Base-by-base conservation (phyloP, 148 eudicot species). In the Silene uniflora region DNA sequence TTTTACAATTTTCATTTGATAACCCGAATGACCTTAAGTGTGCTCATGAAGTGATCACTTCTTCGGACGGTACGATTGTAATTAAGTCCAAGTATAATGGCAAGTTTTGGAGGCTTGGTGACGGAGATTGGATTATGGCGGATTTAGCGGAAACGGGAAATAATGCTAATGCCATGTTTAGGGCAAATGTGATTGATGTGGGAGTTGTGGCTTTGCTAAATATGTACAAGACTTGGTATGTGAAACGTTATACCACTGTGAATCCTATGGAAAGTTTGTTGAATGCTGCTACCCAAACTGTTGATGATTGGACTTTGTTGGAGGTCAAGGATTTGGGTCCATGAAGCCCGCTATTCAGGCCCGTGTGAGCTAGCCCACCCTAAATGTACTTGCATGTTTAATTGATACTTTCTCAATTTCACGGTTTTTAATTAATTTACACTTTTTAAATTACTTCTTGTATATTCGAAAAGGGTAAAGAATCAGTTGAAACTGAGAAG, bases 21-120 rank as follows among this genome's bases (percentile, higher is more conserved):
- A 23, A 68, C 18, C 56, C 55, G 1, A 44, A 11, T 68, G 72
- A 68, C 72, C 56, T 8, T 3, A 44, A 21, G 10, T 52, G 21
- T 68, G 72, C 55, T 0, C 72, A 68, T 0, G 72, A 68, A 23
- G 27, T 19, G 4, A 9, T n/a, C 9, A 42, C 16, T 10, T n/a
- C 16, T n/a, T n/a, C 16, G 10, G 55, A 46, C 13, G 72, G 72
- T 9, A 19, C 56, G 6, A 24, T 68, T 46, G 2, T 21, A 13
- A 44, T 68, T 19, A 68, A 68, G 29, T 68, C 72, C 27, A 68
- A 68, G 72, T 19, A 68, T 68, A 42, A 44, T 22, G 72, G 56
- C 1, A 42, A 68, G 56, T 44, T 2, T 68, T 68, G 55, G 72
- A 68, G 72, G 72, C 27, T 68, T 2, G 72, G 55, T 10, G 56